phyloP scores from a whole-genome alignment of 1,284 basidiomycete species.

The Pseudozyma tsukubaensis region DNA sequence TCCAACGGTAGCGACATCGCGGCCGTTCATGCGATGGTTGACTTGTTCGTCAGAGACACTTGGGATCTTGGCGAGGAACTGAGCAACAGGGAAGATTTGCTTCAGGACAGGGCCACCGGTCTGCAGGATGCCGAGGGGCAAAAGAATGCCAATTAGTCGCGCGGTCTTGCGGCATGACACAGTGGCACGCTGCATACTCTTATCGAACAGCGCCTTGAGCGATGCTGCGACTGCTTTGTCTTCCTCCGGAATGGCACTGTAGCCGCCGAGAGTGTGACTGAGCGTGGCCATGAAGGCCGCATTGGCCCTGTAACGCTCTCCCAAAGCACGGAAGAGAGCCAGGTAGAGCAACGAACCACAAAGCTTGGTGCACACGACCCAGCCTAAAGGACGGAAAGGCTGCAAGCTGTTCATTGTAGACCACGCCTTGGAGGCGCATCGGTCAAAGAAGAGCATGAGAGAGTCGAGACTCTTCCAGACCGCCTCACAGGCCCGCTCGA shows the following conservation, averaged over 20 bases:
- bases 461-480: conserved; percentile 63
- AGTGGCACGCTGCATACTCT: conserved; percentile 49
- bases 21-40: conserved; percentile 16
- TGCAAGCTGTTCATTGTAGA: conserved; percentile 57
- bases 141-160: conserved; percentile 47
- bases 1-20: conserved; percentile 2
- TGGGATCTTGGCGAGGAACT: conserved; percentile 56
- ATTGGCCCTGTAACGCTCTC: conserved; percentile 50
- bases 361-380: conserved; percentile 58
- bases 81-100: conserved; percentile 56
- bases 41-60: conserved; percentile 43
- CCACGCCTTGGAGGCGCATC: conserved; percentile 51
- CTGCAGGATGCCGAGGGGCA: conserved; percentile 54
- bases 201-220: conserved; percentile 52
- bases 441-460: conserved; percentile 61
- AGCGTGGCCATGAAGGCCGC: conserved; percentile 48
- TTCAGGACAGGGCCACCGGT: conserved; percentile 53
- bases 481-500: conserved; percentile 51
- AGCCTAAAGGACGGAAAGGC: conserved; percentile 55
- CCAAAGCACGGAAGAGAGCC: conserved; percentile 52
- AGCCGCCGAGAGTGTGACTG: conserved; percentile 27
- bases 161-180: conserved; percentile 53
- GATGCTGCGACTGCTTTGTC: conserved; percentile 37
- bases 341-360: conserved; percentile 54
- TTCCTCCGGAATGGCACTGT: conserved; percentile 41